Evolutionary conservation across 2,329 filamentous ascomycete species (phyloP).

Genomic region (Didymella glomerata): DNA sequence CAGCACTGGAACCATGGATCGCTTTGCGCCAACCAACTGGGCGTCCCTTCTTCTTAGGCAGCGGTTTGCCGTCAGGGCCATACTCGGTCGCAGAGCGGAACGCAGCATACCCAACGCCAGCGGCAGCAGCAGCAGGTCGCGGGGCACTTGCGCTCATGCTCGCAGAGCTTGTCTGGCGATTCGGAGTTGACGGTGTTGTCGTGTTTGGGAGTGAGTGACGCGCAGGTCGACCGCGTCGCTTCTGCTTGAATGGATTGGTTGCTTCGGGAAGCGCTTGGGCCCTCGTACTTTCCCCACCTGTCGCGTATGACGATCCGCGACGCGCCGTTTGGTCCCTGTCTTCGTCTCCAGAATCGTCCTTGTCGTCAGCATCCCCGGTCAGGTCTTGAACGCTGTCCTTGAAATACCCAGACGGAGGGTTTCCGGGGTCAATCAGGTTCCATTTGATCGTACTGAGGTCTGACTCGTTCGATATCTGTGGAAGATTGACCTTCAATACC

Average conservation of each 20-base stretch:
- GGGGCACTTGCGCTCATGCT: slow-evolving; percentile 41
- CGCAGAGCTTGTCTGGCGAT: slow-evolving; percentile 22
- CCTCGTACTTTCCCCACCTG: slow-evolving; percentile 35
- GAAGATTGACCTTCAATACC: slow-evolving; percentile 55
- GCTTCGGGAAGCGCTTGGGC: slow-evolving; percentile 41
- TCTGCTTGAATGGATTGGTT: slow-evolving; percentile 45
- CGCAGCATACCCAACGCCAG: slow-evolving; percentile 53
- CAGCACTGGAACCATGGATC: slow-evolving; percentile 53
- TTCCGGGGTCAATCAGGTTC: slow-evolving; percentile 68
- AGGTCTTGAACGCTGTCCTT: slow-evolving; percentile 35
- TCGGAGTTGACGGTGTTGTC: slow-evolving; percentile 29
- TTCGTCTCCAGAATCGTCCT: slow-evolving; percentile 47
- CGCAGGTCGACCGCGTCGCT: slow-evolving; percentile 49
- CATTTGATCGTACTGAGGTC: slow-evolving; percentile 68
- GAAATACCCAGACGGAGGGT: slow-evolving; percentile 52
- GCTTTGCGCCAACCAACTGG: slow-evolving; percentile 61
- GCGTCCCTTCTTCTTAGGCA: slow-evolving; percentile 57
- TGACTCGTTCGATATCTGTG: slow-evolving; percentile 54
- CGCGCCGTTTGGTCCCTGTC: slow-evolving; percentile 13
- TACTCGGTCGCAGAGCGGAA: slow-evolving; percentile 48
- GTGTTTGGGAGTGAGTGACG: slow-evolving; percentile 40
- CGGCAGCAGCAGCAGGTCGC: slow-evolving; percentile 16
- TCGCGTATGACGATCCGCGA: slow-evolving; percentile 28
- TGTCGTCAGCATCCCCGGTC: slow-evolving; percentile 47
- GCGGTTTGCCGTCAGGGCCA: slow-evolving; percentile 46